Evolutionary conservation across 2,329 filamentous ascomycete species (phyloP), one percentile per base, ranked within the genome.

Genomic region (Emmonsiellopsis sp.): DNA sequence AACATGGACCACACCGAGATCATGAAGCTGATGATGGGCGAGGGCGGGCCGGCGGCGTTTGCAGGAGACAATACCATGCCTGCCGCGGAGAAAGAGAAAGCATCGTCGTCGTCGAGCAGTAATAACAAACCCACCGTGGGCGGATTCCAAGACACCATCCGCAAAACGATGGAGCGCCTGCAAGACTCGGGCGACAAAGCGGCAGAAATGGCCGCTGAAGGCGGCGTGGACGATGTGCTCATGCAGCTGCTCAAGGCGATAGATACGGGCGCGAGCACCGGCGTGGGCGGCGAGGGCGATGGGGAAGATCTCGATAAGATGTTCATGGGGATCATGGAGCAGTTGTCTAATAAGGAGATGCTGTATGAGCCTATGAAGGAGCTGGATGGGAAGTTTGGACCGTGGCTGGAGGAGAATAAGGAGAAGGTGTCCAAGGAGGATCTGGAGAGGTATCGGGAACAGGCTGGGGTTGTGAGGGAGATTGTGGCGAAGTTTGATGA

Each of bases 301-400:
- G 75, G 71, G 5, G 73, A 75, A 62, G 90, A 95, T 61, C 87
- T 97, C 63, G 90, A 88, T 54, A 92, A 95, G 73, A 89, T 97
- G 83, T 81, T 98, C 55, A 83, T 95, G 79, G 88, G 87, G 52
- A 95, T 97, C 89, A 97, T 98, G 92, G 89, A 97, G 73, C 91
- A 98, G 70, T 79, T 98, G 58, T 97, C 93, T 3, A 95, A 95
- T 71, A 97, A 95, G 75, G 93, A 97, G 61, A 96, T 98, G 58
- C 73, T 98, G 49, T 97, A 97, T 68, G 92, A 98, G 73, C 93
- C 93, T 2, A 96, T 98, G 90, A 95, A 95, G 75, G 93, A 98
- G 72, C 76, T 98, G 47, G 76, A 95, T 68, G 86, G 88, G 51
- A 97, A 96, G 71, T 98, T 93, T 65, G 92, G 91, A 0, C 83